A percentile compares a stretch with the other conserved stretches of the same genome.
phyloP scores from a whole-genome alignment of 2,329 filamentous ascomycete species.

The Xylariaceae sp. region DNA sequence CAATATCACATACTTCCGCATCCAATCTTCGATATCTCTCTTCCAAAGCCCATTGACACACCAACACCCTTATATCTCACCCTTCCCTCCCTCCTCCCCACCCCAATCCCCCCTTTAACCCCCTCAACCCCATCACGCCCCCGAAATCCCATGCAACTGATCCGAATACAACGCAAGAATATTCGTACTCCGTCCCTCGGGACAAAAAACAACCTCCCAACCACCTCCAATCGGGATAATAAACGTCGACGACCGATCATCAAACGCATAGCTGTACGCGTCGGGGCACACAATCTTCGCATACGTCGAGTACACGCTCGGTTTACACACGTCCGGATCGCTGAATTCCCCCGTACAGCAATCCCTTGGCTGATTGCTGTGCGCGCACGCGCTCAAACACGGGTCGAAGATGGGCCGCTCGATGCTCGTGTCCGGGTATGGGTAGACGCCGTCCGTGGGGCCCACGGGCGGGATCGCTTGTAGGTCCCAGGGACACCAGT shows the following conservation, averaged over 20 bases:
- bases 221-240: constrained; percentile 63
- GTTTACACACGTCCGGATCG: constrained; percentile 56
- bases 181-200: constrained; percentile 54
- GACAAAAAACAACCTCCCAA: constrained; percentile 76
- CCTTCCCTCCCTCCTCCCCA: constrained; percentile 26
- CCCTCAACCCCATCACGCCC: constrained; percentile 35
- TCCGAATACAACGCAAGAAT: constrained; percentile 49
- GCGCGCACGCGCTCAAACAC: constrained; percentile 71
- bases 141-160: constrained; percentile 45
- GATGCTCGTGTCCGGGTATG: constrained; percentile 72
- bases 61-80: background rate
- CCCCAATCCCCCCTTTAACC: constrained; percentile 33
- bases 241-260: constrained; percentile 55
- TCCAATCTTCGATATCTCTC: background rate
- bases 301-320: constrained; percentile 60
- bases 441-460: constrained; percentile 70
- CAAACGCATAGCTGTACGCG: constrained; percentile 72
- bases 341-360: constrained; percentile 71
- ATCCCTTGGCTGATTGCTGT: constrained; percentile 59
- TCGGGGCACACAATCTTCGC: constrained; percentile 77
- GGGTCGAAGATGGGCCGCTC: constrained; percentile 68
- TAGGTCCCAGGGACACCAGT: constrained; percentile 78
- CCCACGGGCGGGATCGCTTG: constrained; percentile 63
- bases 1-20: background rate
- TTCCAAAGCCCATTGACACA: background rate